phyloP scores from a whole-genome alignment of 768 basidiomycete species.

The Amyloporia xantha region DNA sequence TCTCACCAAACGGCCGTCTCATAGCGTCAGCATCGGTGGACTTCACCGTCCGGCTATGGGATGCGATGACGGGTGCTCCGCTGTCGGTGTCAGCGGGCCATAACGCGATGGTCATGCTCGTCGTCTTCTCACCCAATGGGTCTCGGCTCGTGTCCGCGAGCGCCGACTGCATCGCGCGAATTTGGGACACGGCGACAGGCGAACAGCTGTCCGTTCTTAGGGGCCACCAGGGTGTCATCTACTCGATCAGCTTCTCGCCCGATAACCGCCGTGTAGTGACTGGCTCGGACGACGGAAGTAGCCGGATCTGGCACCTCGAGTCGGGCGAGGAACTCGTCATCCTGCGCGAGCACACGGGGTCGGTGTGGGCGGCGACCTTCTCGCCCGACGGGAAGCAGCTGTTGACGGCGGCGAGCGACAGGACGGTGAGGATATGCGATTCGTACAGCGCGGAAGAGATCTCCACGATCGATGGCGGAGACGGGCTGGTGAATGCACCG shows the following conservation, averaged over 20 bases:
- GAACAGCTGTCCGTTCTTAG: slow-evolving; percentile 2
- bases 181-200: slow-evolving; percentile 1
- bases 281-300: slow-evolving; percentile 9
- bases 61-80: slow-evolving; percentile 15
- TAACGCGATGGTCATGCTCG: slow-evolving; percentile 4
- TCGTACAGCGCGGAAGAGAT: neutral
- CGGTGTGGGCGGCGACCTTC: slow-evolving; percentile 31
- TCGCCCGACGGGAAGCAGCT: slow-evolving; percentile 40
- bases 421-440: slow-evolving; percentile 11
- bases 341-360: slow-evolving; percentile 13
- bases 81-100: neutral
- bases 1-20: slow-evolving; percentile 23
- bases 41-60: slow-evolving; percentile 25
- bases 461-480: slow-evolving; percentile 1
- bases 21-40: slow-evolving; percentile 25
- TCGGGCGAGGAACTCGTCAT: slow-evolving; percentile 10
- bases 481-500: slow-evolving; percentile 2
- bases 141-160: slow-evolving; percentile 7
- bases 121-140: slow-evolving; percentile 18
- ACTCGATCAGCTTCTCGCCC: slow-evolving; percentile 14
- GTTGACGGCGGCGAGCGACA: slow-evolving; percentile 36
- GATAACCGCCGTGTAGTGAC: slow-evolving; percentile 17
- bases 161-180: slow-evolving; percentile 6
- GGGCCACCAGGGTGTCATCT: slow-evolving; percentile 15
- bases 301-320: slow-evolving; percentile 19